Base-by-base conservation (phyloP, 2,329 filamentous ascomycete genomes). In the Didymella keratinophila region DNA sequence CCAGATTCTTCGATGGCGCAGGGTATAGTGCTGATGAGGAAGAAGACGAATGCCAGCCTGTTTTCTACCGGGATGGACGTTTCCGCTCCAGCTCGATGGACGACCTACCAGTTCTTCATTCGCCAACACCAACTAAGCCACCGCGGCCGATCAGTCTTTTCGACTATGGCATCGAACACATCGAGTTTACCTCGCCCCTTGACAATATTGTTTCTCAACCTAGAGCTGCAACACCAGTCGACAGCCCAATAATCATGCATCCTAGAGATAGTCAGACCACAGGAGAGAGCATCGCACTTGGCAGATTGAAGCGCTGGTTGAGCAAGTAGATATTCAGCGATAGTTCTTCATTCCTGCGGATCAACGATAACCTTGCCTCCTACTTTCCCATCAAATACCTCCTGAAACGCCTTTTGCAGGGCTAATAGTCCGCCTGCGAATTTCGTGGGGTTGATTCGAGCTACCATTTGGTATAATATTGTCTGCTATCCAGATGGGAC, bases 101-200 rank as follows among this genome's bases (percentile, higher is more conserved):
- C 8, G n/a, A 14, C 14, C 4, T 20, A 3, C 14, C 20, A 1
- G 11, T 20, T 12, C 9, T 50, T 2, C 18, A 46, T 20, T 28
- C 37, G 23, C 39, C 45, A 4, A 50, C 4, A 6, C 39, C 39
- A 8, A 45, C 25, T 12, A 39, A 25, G 23, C 46, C 39, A 16
- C 1, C 14, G 12, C 28, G n/a, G 14, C 18, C 30, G 6, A n/a
- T 20, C 25, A 41, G 27, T 9, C 32, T 51, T 4, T 32, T 56
- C 34, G 16, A 27, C 20, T 49, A 51, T 21, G 54, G 54, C 10
- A 36, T 51, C n/a, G 54, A 56, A 14, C 21, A 47, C 6, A 51
- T 56, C 8, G 54, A 56, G 11, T 51, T 51, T 11, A 16, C 54
- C 6, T 56, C 47, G 9, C 39, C 53, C 7, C 46, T 56, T 4